Conservation (phyloP, 352 stramenopile genomes). For the Pilasporangium apinafurcum region DNA sequence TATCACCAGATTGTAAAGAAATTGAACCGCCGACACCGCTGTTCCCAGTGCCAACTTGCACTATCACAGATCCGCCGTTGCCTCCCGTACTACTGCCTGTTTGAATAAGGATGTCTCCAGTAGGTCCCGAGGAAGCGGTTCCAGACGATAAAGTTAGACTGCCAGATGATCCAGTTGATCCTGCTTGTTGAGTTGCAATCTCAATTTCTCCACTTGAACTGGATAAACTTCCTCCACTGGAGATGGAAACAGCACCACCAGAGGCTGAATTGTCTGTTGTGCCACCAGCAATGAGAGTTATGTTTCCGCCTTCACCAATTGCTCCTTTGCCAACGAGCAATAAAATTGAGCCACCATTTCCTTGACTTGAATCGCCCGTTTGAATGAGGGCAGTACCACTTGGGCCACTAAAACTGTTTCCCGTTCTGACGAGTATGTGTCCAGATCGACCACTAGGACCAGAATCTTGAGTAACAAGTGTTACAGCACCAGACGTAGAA, state of each 20-base stretch:
- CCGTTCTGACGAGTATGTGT: conserved; percentile 10
- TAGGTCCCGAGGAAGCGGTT: too few relatives aligned
- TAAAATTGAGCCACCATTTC: conserved; percentile 16
- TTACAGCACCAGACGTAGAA: too few relatives aligned
- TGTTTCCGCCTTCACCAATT: conserved; percentile 12
- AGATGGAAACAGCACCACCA: conserved; percentile 8
- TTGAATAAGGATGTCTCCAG: too few relatives aligned
- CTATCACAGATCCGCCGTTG: conserved; percentile 12
- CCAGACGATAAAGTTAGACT: conserved; percentile 5
- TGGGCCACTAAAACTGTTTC: conserved; percentile 11
- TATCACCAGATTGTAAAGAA: conserved; percentile 7
- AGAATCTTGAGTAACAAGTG: too few relatives aligned
- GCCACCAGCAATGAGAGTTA: conserved; percentile 11
- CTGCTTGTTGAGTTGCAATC: conserved; percentile 11
- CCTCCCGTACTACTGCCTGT: conserved; percentile 10
- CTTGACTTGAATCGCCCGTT: conserved; percentile 18
- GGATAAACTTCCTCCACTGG: conserved; percentile 6
- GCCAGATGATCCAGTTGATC: conserved; percentile 5
- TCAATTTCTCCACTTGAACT: conserved; percentile 12
- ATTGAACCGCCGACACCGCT: conserved; percentile 7
- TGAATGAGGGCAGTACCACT: conserved; percentile 16
- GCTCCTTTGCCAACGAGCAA: conserved; percentile 12
- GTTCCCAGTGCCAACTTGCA: conserved; percentile 7
- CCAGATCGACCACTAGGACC: conserved; percentile 10
- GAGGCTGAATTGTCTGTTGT: conserved; percentile 11